Percentiles rank a stretch among this genome's conserved stretches.
phyloP scores from a whole-genome alignment of 768 basidiomycete species.

The Infundibulicybe gibba region DNA sequence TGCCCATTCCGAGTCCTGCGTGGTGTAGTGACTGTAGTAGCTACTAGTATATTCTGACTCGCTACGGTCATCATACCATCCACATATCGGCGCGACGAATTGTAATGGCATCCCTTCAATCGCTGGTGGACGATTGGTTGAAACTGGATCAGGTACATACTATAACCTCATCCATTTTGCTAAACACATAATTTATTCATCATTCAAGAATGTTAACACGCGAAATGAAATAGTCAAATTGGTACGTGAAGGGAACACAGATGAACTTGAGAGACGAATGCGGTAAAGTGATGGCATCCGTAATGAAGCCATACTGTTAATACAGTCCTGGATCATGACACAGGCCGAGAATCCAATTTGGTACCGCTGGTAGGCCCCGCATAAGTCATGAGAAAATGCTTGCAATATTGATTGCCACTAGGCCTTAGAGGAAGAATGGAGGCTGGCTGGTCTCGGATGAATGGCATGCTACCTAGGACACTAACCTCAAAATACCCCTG shows the following conservation, averaged over 20 bases:
- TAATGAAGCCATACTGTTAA: not conserved
- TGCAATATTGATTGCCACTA: constrained; percentile 22
- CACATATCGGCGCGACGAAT: constrained; percentile 1
- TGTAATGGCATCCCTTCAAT: constrained; percentile 25
- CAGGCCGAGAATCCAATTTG: constrained; percentile 78
- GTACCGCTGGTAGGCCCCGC: constrained; percentile 68
- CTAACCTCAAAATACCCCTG: not conserved
- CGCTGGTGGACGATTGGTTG: constrained; percentile 36
- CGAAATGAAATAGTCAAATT: constrained; percentile 45
- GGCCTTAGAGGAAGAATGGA: constrained; percentile 83
- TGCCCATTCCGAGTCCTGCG: too few relatives aligned
- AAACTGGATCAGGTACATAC: constrained; percentile 28
- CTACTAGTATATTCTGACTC: too few relatives aligned
- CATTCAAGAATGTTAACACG: constrained; percentile 18
- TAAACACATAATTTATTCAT: too few relatives aligned
- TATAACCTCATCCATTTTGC: not conserved
- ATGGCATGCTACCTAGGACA: constrained; percentile 35
- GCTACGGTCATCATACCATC: too few relatives aligned
- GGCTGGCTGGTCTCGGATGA: constrained; percentile 90
- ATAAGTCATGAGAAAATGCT: not conserved
- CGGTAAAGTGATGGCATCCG: constrained; percentile 29
- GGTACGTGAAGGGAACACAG: constrained; percentile 33
- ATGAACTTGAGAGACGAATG: constrained; percentile 55
- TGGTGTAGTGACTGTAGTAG: too few relatives aligned
- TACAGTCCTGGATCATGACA: not conserved